phyloP scores from a whole-genome alignment of 371 early-diverging fungal genomes.

The Rhizopus microsporus region DNA sequence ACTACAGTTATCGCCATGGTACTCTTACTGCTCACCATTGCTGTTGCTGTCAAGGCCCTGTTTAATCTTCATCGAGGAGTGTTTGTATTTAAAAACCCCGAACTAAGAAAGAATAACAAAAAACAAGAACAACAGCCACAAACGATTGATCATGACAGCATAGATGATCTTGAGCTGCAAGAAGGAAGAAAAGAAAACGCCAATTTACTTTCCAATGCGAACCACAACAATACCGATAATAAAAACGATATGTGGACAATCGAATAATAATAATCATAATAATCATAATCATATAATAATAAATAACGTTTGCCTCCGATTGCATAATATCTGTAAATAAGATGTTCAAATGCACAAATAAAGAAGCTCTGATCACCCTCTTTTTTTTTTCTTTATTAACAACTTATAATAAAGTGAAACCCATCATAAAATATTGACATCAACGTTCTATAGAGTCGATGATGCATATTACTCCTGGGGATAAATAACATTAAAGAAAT shows the following conservation, averaged over 20 bases:
- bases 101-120: slow-evolving; percentile 16
- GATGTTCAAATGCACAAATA: too few relatives aligned
- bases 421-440: too few relatives aligned
- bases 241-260: slow-evolving; percentile 30
- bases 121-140: slow-evolving; percentile 10
- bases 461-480: too few relatives aligned
- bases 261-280: slow-evolving; percentile 13
- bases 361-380: too few relatives aligned
- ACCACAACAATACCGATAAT: not conserved
- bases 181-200: not conserved
- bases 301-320: too few relatives aligned
- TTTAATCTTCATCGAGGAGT: slow-evolving; percentile 31
- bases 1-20: slow-evolving; percentile 40
- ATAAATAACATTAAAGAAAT: too few relatives aligned
- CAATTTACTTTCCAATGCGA: not conserved
- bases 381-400: too few relatives aligned
- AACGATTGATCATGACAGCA: slow-evolving; percentile 34
- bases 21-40: slow-evolving; percentile 27
- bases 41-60: slow-evolving; percentile 27
- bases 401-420: too few relatives aligned
- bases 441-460: too few relatives aligned
- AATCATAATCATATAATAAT: too few relatives aligned
- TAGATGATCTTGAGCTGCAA: slow-evolving; percentile 18
- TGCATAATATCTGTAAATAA: too few relatives aligned
- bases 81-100: slow-evolving; percentile 25